These are phyloP conservation scores for Aspergillus amoenus DNA, from an alignment of 2,329 filamentous ascomycete species.

Conservation along the genomic window DNA sequence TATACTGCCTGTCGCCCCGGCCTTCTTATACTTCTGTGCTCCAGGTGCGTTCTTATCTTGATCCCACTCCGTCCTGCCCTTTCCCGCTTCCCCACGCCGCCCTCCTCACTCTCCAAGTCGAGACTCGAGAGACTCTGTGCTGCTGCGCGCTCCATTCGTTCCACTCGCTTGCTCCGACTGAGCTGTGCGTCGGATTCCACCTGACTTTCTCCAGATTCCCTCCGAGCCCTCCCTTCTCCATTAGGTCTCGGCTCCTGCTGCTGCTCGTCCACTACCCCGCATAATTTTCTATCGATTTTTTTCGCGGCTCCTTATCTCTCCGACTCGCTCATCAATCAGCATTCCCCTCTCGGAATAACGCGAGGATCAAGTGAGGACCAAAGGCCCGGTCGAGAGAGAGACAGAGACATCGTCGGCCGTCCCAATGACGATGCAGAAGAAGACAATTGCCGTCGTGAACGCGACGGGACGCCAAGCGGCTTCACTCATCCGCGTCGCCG, in stretches of 20 bases:
- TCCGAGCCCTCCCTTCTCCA: constrained; percentile 16
- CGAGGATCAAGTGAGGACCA: not conserved
- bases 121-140: not conserved
- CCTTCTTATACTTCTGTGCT: constrained; percentile 3
- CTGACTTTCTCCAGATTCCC: constrained; percentile 18
- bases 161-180: not conserved
- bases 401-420: not conserved
- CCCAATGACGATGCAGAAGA: constrained; percentile 53
- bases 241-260: constrained; percentile 12
- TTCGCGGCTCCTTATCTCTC: constrained; percentile 6
- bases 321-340: constrained; percentile 3
- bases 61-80: not conserved
- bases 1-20: not conserved
- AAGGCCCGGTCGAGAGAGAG: not conserved
- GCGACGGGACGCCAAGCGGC: constrained; percentile 93
- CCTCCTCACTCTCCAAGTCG: not conserved
- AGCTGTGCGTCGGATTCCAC: constrained; percentile 12
- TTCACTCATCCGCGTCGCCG: constrained; percentile 89
- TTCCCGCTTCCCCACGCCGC: not conserved
- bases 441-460: constrained; percentile 93
- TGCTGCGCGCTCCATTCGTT: constrained; percentile 6
- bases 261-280: constrained; percentile 18
- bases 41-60: constrained; percentile 7
- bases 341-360: not conserved
- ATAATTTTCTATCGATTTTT: constrained; percentile 12